phyloP scores from a whole-genome alignment of 2,329 filamentous ascomycete genomes.

The Venturia oleaginea region DNA sequence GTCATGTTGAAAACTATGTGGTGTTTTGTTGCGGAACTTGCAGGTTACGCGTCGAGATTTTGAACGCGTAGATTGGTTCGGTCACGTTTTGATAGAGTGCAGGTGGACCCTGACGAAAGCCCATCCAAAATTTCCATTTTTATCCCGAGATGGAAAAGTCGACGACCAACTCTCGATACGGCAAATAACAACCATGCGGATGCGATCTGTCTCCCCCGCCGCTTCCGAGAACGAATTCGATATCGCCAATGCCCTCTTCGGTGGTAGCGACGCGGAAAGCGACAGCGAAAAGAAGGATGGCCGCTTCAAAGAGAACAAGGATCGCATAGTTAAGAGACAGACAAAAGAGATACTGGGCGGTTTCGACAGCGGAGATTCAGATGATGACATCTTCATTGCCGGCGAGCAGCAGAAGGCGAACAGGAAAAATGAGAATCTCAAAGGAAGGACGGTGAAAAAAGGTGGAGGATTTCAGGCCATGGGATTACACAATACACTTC shows the following conservation, averaged over 20 bases:
- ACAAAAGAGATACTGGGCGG: constrained; percentile 24
- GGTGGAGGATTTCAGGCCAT: constrained; percentile 95
- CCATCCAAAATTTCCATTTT: constrained; percentile 3
- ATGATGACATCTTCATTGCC: constrained; percentile 78
- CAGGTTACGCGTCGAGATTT: background rate
- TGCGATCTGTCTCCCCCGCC: constrained; percentile 68
- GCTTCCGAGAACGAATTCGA: constrained; percentile 86
- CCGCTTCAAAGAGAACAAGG: background rate
- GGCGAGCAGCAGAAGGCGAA: constrained; percentile 80
- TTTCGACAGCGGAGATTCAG: constrained; percentile 46
- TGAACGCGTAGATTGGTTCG: background rate
- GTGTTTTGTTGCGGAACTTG: background rate
- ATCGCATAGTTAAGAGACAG: background rate
- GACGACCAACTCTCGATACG: background rate
- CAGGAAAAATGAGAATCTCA: constrained; percentile 71
- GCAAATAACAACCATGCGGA: constrained; percentile 48
- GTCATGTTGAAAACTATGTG: background rate
- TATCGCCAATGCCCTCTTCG: constrained; percentile 70
- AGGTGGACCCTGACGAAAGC: constrained; percentile 4
- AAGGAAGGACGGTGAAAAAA: constrained; percentile 83
- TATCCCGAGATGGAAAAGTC: background rate
- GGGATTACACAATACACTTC: constrained; percentile 71
- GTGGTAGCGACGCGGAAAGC: constrained; percentile 44
- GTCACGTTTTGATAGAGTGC: background rate
- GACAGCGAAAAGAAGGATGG: constrained; percentile 19